phyloP scores from a whole-genome alignment of 257 asterid genomes.

The Apocynum venetum region DNA sequence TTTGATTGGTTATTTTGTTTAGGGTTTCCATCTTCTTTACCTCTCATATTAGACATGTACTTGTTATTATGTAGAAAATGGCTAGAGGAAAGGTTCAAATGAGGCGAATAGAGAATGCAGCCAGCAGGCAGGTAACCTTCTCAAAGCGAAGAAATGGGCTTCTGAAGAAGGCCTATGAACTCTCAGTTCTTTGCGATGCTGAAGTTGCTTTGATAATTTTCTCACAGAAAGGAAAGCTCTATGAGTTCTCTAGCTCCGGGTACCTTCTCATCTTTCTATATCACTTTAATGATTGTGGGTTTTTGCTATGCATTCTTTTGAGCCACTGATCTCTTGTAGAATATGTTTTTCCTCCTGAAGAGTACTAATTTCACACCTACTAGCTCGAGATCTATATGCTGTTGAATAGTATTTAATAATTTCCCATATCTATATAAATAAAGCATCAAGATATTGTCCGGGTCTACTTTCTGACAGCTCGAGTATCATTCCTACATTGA shows the following conservation, averaged over 20 bases:
- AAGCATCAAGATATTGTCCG: constrained; percentile 10
- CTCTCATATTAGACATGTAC: not conserved
- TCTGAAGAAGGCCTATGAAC: constrained; percentile 69
- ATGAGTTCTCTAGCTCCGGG: constrained; percentile 67
- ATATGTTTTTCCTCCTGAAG: not conserved
- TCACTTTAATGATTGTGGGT: not conserved
- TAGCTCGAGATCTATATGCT: no score
- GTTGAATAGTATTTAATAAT: not conserved
- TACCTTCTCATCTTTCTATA: constrained; percentile 14
- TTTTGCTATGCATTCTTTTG: not conserved
- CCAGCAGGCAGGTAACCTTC: constrained; percentile 69
- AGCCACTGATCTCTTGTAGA: not conserved
- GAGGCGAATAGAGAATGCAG: constrained; percentile 60
- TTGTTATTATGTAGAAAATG: constrained; percentile 29
- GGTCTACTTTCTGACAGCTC: not conserved
- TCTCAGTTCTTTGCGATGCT: constrained; percentile 69
- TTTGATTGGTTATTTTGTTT: not conserved
- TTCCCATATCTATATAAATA: not conserved
- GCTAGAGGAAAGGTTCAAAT: constrained; percentile 70
- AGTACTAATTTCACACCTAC: not conserved
- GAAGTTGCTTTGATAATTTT: constrained; percentile 66
- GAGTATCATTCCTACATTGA: constrained; percentile 4
- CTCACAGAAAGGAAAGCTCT: constrained; percentile 69
- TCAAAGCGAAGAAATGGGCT: constrained; percentile 69
- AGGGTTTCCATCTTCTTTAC: constrained; percentile 7